Evolutionary conservation across 2,329 filamentous ascomycete species (phyloP).

Genomic region (Penicillium crustosum): DNA sequence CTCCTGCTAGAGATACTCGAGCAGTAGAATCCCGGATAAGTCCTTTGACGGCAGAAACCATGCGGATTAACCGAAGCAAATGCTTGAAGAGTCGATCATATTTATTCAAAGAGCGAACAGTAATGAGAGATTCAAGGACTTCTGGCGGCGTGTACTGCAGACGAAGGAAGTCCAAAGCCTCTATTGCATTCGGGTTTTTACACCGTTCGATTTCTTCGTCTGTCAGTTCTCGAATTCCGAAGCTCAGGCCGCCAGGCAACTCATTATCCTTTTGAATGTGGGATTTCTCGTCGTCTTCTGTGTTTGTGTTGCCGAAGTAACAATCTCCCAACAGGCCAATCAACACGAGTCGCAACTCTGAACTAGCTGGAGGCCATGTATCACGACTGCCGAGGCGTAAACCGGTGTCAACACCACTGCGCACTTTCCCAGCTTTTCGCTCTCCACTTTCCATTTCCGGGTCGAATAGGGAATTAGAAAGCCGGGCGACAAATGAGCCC

Average conservation of each 20-base stretch:
- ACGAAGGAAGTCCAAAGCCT: constrained; percentile 89
- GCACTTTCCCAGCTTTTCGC: constrained; percentile 65
- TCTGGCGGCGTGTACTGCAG: constrained; percentile 78
- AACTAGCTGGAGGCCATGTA: constrained; percentile 90
- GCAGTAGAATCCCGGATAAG: constrained; percentile 59
- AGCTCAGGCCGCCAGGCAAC: constrained; percentile 72
- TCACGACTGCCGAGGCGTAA: constrained; percentile 77
- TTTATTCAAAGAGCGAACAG: constrained; percentile 66
- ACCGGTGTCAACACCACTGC: constrained; percentile 72
- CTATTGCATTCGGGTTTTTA: constrained; percentile 76
- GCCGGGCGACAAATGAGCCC: constrained; percentile 74
- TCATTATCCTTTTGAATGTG: constrained; percentile 28
- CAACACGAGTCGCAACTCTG: constrained; percentile 83
- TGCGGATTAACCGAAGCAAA: constrained; percentile 71
- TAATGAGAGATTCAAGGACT: constrained; percentile 72
- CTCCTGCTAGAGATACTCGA: constrained; percentile 33
- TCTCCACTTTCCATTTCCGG: constrained; percentile 78
- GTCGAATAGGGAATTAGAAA: constrained; percentile 82
- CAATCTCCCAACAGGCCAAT: constrained; percentile 82
- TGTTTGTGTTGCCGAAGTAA: constrained; percentile 49
- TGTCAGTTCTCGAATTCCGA: constrained; percentile 78
- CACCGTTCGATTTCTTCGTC: constrained; percentile 77
- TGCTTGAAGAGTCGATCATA: constrained; percentile 86
- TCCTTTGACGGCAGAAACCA: constrained; percentile 72
- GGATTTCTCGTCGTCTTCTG: constrained; percentile 21